A percentile compares a stretch with the other conserved stretches of the same genome.
phyloP scores from a whole-genome alignment of 257 asterid genomes.

The Gentiana straminea region DNA sequence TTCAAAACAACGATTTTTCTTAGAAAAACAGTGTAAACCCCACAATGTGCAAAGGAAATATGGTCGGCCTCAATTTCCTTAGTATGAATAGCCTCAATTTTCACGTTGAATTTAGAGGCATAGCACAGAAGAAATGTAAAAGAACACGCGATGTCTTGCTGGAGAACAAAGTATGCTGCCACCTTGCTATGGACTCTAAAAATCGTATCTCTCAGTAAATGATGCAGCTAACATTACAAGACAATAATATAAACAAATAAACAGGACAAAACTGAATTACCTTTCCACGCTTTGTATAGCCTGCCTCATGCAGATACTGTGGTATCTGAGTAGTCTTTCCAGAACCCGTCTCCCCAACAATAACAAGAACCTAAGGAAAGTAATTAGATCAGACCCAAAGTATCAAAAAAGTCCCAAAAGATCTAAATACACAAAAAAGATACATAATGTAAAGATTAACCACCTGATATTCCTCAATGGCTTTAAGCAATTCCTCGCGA shows the following conservation, averaged over 20 bases:
- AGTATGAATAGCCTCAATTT: too few species aligned
- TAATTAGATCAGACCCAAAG: constrained; percentile 7
- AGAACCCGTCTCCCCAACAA: constrained; percentile 94
- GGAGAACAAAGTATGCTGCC: too few species aligned
- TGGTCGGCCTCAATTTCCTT: too few species aligned
- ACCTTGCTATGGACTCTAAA: too few species aligned
- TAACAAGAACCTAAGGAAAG: constrained; percentile 64
- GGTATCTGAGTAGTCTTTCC: constrained; percentile 97
- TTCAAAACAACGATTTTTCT: too few species aligned
- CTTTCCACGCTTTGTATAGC: constrained; percentile 66
- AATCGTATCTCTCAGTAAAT: too few species aligned
- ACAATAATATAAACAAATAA: neutral
- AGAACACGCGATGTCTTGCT: too few species aligned
- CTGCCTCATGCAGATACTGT: constrained; percentile 94
- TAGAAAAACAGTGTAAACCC: too few species aligned
- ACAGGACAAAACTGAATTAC: constrained; percentile 15
- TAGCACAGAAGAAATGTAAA: too few species aligned
- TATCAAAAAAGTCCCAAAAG: neutral
- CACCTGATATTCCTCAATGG: constrained; percentile 73
- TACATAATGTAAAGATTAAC: constrained; percentile 5
- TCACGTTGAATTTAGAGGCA: too few species aligned
- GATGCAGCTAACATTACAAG: too few species aligned
- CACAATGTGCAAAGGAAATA: too few species aligned
- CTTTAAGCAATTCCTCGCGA: constrained; percentile 69
- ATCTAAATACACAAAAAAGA: neutral